Percentiles rank a stretch among this genome's conserved stretches.
Conservation (phyloP, 805 yeast genomes). For the Teunomyces tritomae region DNA sequence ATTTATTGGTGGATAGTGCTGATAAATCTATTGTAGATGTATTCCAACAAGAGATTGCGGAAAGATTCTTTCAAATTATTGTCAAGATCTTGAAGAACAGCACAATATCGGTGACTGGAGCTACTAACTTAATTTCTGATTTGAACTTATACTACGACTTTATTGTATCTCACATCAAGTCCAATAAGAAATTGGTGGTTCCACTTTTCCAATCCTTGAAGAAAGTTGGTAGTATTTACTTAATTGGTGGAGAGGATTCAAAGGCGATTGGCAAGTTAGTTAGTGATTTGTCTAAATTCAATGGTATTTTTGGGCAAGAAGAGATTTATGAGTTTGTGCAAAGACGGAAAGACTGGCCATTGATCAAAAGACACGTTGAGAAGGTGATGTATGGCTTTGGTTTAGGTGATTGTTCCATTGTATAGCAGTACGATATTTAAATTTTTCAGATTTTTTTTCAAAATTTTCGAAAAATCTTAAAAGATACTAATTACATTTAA, state of each 20-base stretch:
- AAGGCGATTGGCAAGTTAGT: slow-evolving; percentile 81
- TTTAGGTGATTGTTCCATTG: slow-evolving; percentile 67
- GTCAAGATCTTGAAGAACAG: slow-evolving; percentile 73
- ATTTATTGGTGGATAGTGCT: slow-evolving; percentile 72
- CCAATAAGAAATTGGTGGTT: slow-evolving; percentile 64
- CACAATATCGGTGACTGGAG: slow-evolving; percentile 76
- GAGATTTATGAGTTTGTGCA: slow-evolving; percentile 92
- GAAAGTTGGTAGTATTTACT: slow-evolving; percentile 78
- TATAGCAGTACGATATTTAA: slow-evolving; percentile 24
- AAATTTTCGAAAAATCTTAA: background rate
- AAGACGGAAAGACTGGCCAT: slow-evolving; percentile 81
- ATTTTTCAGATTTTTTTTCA: background rate
- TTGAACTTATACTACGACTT: slow-evolving; percentile 76
- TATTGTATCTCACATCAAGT: slow-evolving; percentile 44
- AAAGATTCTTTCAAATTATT: slow-evolving; percentile 72
- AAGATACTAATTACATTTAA: background rate
- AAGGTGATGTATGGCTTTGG: slow-evolving; percentile 93
- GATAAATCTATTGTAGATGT: slow-evolving; percentile 88
- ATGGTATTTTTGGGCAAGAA: slow-evolving; percentile 87
- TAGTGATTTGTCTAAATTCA: slow-evolving; percentile 78
- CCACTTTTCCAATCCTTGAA: slow-evolving; percentile 79
- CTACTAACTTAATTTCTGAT: slow-evolving; percentile 77
- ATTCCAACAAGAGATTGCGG: slow-evolving; percentile 91
- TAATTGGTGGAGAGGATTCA: slow-evolving; percentile 70
- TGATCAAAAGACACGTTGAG: slow-evolving; percentile 77